Evolutionary conservation across 441 rosid genomes (phyloP).

Genomic region (Cnidoscolus chayamansa): DNA sequence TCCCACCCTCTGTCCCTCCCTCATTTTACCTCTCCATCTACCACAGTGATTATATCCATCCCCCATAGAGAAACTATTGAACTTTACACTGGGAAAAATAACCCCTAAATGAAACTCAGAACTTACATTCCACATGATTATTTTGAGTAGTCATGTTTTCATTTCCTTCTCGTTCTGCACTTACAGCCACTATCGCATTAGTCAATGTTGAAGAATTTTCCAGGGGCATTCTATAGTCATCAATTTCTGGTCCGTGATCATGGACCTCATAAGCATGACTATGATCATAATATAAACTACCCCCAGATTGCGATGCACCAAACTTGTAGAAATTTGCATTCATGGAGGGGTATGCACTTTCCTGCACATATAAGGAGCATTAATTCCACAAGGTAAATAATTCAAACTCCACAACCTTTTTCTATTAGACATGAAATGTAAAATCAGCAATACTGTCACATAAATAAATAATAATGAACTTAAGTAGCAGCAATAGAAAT

Average conservation of each 20-base stretch:
- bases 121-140: constrained; percentile 60
- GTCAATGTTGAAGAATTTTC: constrained; percentile 35
- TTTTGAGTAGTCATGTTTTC: constrained; percentile 32
- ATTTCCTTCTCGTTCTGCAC: constrained; percentile 44
- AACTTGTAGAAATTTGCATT: constrained; percentile 55
- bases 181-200: constrained; percentile 34
- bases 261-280: constrained; percentile 44
- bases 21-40: background rate
- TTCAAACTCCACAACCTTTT: background rate
- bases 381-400: constrained; percentile 1
- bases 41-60: background rate
- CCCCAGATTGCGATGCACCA: constrained; percentile 48
- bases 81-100: background rate
- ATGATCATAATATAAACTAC: constrained; percentile 43
- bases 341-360: constrained; percentile 45
- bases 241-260: constrained; percentile 38
- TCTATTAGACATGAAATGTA: constrained; percentile 1
- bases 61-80: background rate
- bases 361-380: constrained; percentile 37
- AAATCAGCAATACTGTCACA: background rate
- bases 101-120: constrained; percentile 12
- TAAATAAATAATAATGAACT: no score
- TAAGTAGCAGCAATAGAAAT: background rate
- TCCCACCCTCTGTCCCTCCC: constrained; percentile 1
- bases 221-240: constrained; percentile 50